phyloP scores from a whole-genome alignment of 768 basidiomycete species.

The Naganishia onofrii region DNA sequence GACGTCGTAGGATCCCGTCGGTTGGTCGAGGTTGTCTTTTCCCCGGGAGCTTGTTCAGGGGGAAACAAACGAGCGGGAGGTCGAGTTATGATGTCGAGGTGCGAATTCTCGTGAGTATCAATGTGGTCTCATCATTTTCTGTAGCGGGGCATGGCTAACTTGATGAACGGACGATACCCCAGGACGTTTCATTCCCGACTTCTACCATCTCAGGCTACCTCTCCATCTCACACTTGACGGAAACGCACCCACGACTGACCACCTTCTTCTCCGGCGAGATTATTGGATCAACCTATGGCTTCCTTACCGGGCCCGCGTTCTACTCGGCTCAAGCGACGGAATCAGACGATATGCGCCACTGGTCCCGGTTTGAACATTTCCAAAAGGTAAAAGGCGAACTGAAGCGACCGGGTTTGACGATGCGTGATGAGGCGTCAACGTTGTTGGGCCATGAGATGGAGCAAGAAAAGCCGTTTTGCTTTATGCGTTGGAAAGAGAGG shows the following conservation, averaged over 20 bases:
- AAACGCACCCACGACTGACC: conserved; percentile 91
- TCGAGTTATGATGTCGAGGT: conserved; percentile 94
- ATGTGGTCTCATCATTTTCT: too few relatives aligned
- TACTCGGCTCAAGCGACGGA: conserved; percentile 62
- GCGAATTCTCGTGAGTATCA: conserved; percentile 73
- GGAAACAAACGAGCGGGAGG: conserved; percentile 89
- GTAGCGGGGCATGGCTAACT: too few relatives aligned
- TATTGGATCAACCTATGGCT: conserved; percentile 84
- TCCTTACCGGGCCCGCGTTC: conserved; percentile 67
- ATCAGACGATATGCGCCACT: conserved; percentile 88
- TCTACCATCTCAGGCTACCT: conserved; percentile 89
- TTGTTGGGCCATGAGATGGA: conserved; percentile 26
- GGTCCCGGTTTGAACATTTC: conserved; percentile 89
- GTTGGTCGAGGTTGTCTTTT: conserved; percentile 56
- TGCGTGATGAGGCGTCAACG: conserved; percentile 54
- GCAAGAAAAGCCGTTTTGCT: conserved; percentile 58
- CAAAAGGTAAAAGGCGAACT: conserved; percentile 75
- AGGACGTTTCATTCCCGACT: conserved; percentile 86
- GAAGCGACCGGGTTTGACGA: conserved; percentile 71
- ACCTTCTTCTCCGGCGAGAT: conserved; percentile 97
- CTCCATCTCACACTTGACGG: conserved; percentile 84
- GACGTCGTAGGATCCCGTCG: conserved; percentile 36
- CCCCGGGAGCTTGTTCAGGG: conserved; percentile 82
- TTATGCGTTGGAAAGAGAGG: conserved; percentile 96
- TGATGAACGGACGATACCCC: too few relatives aligned